Evolutionary conservation across 306 rosid species (phyloP), one percentile per base, ranked within the genome.

Genomic region (Acacia acuminata): DNA sequence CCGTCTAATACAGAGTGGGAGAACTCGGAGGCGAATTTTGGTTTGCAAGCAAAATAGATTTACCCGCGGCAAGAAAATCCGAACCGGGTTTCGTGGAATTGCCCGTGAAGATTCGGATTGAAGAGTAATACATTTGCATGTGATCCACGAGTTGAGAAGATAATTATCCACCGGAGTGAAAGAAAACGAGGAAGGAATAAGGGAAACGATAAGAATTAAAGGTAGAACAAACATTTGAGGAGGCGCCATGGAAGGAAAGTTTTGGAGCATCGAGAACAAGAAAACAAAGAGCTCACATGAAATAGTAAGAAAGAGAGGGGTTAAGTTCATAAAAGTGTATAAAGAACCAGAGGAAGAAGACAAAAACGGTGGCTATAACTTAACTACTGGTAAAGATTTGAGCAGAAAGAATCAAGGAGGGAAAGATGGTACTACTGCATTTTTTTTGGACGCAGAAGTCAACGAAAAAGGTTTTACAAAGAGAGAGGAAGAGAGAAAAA

Each of bases 91-190:
- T 56, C 17, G 86, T 45, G 38, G 94, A 88, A 81, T 94, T 97
- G 19, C 87, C 86, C 16, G 68, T 16, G 84, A 96, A 96, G 83
- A 83, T 44, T 36, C 94, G 83, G 83, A n/a, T 85, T 87, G 85
- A 84, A 85, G 84, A 81, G 76, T 9, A 94, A 81, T 79, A 77
- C 77, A 87, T 92, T 94, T 86, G 65, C 79, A 76, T 83, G 66
- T 38, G 98, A 89, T 80, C 99, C 98, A 83, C 97, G n/a, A 94
- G 85, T 82, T 96, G 87, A 96, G 79, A 10, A 96, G 94, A 79
- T 85, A 91, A 83, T 90, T 89, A 56, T 96, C 98, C 43, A 42
- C 32, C 51, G 99, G 99, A 85, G 83, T 83, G 86, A 96, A 92
- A 42, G 89, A 82, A 80, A 84, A n/a, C 11, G 94, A 85, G 68